phyloP scores from a whole-genome alignment of 2,329 filamentous ascomycete genomes.

The Calonectria multiphialidica region DNA sequence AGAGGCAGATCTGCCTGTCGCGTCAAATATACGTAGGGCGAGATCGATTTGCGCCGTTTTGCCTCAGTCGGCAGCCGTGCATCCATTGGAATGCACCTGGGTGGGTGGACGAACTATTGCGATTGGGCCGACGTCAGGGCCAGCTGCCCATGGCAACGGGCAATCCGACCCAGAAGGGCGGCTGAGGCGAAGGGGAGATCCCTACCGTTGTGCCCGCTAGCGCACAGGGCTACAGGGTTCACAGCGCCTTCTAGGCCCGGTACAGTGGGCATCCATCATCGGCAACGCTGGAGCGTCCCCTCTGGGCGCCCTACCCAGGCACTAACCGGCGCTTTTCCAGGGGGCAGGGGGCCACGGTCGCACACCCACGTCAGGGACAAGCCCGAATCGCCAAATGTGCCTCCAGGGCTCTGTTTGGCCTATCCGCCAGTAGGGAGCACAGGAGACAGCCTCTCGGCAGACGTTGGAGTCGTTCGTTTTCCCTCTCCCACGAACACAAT shows the following conservation, averaged over 20 bases:
- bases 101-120: background rate
- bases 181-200: background rate
- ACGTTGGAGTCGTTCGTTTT: conserved; percentile 32
- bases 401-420: conserved; percentile 11
- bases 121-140: background rate
- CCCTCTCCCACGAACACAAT: conserved; percentile 6
- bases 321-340: background rate
- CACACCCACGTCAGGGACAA: conserved; percentile 1
- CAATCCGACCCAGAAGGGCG: conserved; percentile 2
- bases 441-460: conserved; percentile 15
- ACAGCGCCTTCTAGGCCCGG: conserved; percentile 4
- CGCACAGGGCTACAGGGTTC: conserved; percentile 18
- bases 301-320: conserved; percentile 4
- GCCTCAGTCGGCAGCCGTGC: background rate
- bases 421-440: conserved; percentile 14
- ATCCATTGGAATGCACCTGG: background rate
- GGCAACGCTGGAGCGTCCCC: conserved; percentile 5
- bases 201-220: conserved; percentile 12
- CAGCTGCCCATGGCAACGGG: conserved; percentile 20
- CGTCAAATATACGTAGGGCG: background rate
- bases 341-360: background rate
- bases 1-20: background rate
- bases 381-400: conserved; percentile 11
- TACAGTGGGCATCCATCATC: background rate
- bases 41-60: conserved; percentile 1